phyloP scores from a whole-genome alignment of 2,329 filamentous ascomycete genomes.

The Chaetomium globosum region DNA sequence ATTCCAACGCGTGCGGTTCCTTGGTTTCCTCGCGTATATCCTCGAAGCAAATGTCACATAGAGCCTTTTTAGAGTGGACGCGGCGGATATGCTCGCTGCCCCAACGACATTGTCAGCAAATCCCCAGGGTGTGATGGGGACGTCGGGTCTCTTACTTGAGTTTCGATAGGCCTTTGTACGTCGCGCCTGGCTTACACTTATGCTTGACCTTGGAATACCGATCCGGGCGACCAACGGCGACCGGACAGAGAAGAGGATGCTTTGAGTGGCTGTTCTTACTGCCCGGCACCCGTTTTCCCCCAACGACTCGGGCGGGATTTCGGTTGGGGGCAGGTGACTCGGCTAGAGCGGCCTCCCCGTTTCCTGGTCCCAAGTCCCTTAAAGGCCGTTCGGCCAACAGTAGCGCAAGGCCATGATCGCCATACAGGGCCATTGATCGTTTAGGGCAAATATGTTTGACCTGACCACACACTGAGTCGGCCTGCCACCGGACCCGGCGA shows the following conservation, averaged over 20 bases:
- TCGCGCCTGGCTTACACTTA: not conserved
- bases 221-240: not conserved
- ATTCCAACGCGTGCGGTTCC: not conserved
- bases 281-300: not conserved
- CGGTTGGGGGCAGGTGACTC: not conserved
- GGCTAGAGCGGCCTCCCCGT: not conserved
- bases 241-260: not conserved
- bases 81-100: not conserved
- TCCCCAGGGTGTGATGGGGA: not conserved
- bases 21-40: not conserved
- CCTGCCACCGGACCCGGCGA: not conserved
- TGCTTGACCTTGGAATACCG: not conserved
- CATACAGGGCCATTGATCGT: not conserved
- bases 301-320: not conserved
- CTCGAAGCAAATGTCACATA: not conserved
- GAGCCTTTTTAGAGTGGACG: not conserved
- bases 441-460: not conserved
- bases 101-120: not conserved
- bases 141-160: not conserved
- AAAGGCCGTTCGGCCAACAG: not conserved
- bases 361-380: not conserved
- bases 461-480: not conserved
- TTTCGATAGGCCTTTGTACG: not conserved
- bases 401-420: not conserved
- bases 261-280: not conserved